phyloP scores from a whole-genome alignment of 2,329 filamentous ascomycete genomes.

The Nigrospora sphaerica region DNA sequence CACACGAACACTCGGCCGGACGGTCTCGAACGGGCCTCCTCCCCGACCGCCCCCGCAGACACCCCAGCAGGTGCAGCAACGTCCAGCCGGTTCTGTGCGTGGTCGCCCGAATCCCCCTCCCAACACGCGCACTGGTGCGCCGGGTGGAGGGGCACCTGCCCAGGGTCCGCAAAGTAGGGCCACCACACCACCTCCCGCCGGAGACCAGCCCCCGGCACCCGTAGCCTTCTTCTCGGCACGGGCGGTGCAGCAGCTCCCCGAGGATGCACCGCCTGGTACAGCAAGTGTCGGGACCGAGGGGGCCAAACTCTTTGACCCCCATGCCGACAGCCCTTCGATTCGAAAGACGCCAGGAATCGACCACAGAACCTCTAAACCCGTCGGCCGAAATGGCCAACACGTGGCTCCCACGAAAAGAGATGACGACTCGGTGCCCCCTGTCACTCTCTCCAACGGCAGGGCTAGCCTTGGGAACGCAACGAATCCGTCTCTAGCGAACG shows the following conservation, averaged over 20 bases:
- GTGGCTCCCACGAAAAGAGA: constrained; percentile 31
- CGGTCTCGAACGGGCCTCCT: constrained; percentile 7
- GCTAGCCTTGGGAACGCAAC: constrained; percentile 31
- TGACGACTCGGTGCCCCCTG: constrained; percentile 12
- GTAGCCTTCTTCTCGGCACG: constrained; percentile 66
- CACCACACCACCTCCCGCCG: constrained; percentile 21
- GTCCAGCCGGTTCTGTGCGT: constrained; percentile 15
- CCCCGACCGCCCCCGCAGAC: constrained; percentile 24
- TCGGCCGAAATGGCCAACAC: constrained; percentile 52
- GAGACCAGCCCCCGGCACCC: constrained; percentile 26
- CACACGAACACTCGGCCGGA: constrained; percentile 14
- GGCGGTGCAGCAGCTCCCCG: constrained; percentile 50
- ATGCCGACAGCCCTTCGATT: constrained; percentile 75
- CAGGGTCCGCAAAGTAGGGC: constrained; percentile 8
- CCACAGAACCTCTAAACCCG: constrained; percentile 67
- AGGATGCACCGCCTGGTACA: constrained; percentile 34
- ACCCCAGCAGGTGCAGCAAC: constrained; percentile 21
- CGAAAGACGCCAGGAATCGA: constrained; percentile 84
- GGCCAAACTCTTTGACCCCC: constrained; percentile 61
- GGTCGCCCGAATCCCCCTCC: constrained; percentile 12
- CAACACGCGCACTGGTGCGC: not conserved
- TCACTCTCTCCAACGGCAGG: not conserved
- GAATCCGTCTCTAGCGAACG: constrained; percentile 47
- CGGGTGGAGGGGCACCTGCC: constrained; percentile 2
- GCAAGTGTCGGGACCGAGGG: constrained; percentile 33